Evolutionary conservation across 768 basidiomycete genomes (phyloP).

Genomic region (Russula dissimulans): DNA sequence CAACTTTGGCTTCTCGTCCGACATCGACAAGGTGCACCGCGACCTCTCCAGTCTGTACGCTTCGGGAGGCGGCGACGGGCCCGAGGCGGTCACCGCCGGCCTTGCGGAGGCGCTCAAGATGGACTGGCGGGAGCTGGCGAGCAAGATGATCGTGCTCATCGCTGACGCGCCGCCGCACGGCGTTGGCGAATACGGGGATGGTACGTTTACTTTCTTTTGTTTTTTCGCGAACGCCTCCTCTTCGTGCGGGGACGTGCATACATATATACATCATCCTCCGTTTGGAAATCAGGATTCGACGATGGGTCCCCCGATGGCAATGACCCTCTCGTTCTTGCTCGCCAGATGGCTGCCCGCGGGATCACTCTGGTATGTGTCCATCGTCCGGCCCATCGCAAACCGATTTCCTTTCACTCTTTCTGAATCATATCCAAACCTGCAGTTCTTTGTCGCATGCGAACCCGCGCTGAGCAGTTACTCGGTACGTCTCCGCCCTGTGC

Average conservation of each 20-base stretch:
- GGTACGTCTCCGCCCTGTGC: conserved; percentile 34
- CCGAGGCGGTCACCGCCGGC: conserved; percentile 93
- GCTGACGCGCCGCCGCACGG: conserved; percentile 98
- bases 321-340: conserved; percentile 80
- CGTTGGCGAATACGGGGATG: conserved; percentile 94
- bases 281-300: conserved; percentile 59
- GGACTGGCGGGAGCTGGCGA: conserved; percentile 83
- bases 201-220: conserved; percentile 33
- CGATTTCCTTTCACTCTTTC: conserved; percentile 12
- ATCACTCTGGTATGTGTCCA: conserved; percentile 63
- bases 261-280: conserved; percentile 13
- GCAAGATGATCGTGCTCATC: conserved; percentile 94
- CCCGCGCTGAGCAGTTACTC: conserved; percentile 90
- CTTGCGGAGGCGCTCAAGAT: conserved; percentile 78
- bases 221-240: conserved; percentile 2
- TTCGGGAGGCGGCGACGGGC: conserved; percentile 88
- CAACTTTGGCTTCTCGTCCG: conserved; percentile 91
- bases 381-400: conserved; percentile 22
- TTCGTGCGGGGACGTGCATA: conserved; percentile 3
- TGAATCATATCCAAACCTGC: conserved; percentile 5
- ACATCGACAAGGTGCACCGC: conserved; percentile 78
- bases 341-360: conserved; percentile 84
- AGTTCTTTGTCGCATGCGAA: conserved; percentile 99
- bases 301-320: conserved; percentile 90
- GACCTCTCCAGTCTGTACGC: conserved; percentile 80